phyloP scores from a whole-genome alignment of 2,329 filamentous ascomycete species.

The Fusarium metavorans region DNA sequence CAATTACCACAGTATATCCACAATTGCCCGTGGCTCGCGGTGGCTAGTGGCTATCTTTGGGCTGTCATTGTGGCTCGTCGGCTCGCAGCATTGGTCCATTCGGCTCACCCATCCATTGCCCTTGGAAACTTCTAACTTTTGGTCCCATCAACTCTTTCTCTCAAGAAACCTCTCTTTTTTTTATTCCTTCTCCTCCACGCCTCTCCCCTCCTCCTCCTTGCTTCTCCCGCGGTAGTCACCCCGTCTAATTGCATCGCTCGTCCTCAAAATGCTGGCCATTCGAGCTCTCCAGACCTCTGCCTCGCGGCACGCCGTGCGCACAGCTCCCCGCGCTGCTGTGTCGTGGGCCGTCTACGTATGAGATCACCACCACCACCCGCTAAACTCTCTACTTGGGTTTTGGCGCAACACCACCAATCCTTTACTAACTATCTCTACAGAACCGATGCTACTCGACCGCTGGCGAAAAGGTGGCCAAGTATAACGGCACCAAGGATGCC shows the following conservation, averaged over 20 bases:
- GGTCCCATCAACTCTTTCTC: conserved; percentile 5
- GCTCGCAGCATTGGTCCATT: conserved; percentile 37
- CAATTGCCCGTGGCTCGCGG: conserved; percentile 36
- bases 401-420: conserved; percentile 26
- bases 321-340: conserved; percentile 68
- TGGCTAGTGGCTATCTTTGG: conserved; percentile 37
- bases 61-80: conserved; percentile 35
- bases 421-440: conserved; percentile 49
- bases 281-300: conserved; percentile 81
- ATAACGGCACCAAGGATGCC: conserved; percentile 88
- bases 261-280: conserved; percentile 81
- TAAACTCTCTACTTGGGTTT: conserved; percentile 9
- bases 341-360: conserved; percentile 54
- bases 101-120: conserved; percentile 22
- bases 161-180: conserved; percentile 8
- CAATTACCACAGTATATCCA: conserved; percentile 22
- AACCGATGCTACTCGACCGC: conserved; percentile 74
- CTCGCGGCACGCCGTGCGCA: conserved; percentile 82
- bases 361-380: conserved; percentile 34
- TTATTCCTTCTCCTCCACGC: conserved; percentile 9
- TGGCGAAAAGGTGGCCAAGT: conserved; percentile 85
- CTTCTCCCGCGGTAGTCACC: conserved; percentile 35
- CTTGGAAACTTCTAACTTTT: conserved; percentile 25
- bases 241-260: conserved; percentile 29
- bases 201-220: conserved; percentile 35